Evolutionary conservation across 2,329 filamentous ascomycete genomes (phyloP), one percentile per base, ranked within the genome.

Genomic region (Fusarium globosum): DNA sequence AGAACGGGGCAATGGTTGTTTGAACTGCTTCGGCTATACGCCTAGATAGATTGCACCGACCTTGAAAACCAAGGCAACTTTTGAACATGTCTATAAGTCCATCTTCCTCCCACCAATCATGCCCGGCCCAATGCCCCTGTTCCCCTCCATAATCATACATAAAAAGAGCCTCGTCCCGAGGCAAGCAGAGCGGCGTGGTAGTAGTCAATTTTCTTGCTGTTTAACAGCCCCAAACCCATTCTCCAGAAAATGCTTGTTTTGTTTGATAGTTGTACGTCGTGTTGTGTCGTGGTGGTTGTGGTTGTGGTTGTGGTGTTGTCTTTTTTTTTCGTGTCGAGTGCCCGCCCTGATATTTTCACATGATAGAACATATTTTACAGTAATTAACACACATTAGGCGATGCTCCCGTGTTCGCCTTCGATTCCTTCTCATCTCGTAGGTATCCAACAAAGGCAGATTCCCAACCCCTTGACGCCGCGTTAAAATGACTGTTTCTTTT

Each of bases 171-270:
- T 77, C 76, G 11, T 71, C 68, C 57, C 49, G 65, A 76, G 73
- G 74, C 77, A 65, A 77, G 71, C 74, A 81, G 80, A 82, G 80
- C 79, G 80, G 77, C 75, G 80, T 80, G 77, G 77, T 78, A 61
- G 59, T 78, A 48, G 66, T 69, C 65, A 51, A 10, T 33, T 38
- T 64, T 72, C 68, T 69, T 64, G 71, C 72, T 77, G 75, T 51
- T 76, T 61, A 71, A 61, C 74, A 77, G 68, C 72, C 74, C 64
- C 69, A 75, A 74, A 68, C 69, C 75, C 71, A 60, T 39, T 72
- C 49, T 65, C 74, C 43, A 42, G 35, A 66, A 65, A 68, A 78
- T 76, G 66, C 65, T 56, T 64, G 36, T 68, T 70, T 62, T 64
- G 46, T 69, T 73, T 43, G 60, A 26, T 38, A 38, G 39, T 62